Percentiles rank a stretch among this genome's conserved stretches.
phyloP scores from a whole-genome alignment of 768 basidiomycete genomes.

The Cyclocybe aegerita region DNA sequence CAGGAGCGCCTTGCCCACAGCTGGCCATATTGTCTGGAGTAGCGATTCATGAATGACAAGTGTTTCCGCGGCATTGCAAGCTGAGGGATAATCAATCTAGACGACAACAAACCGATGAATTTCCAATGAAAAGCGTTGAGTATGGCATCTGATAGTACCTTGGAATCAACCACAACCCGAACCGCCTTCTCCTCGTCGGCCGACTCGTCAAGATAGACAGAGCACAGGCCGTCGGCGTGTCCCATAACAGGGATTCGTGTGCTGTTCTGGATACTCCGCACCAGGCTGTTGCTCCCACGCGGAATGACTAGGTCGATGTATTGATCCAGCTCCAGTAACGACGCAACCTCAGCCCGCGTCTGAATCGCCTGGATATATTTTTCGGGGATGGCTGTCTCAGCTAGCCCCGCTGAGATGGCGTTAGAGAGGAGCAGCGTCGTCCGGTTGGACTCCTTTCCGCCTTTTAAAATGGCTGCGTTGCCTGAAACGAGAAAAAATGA shows the following conservation, averaged over 20 bases:
- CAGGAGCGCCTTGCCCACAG: constrained; percentile 73
- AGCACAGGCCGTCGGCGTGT: constrained; percentile 95
- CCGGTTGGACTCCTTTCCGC: constrained; percentile 90
- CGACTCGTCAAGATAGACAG: constrained; percentile 82
- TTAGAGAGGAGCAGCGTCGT: constrained; percentile 77
- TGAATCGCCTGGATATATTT: constrained; percentile 92
- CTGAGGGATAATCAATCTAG: constrained; percentile 92
- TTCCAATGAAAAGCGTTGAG: background rate
- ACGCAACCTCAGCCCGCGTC: constrained; percentile 87
- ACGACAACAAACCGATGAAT: background rate
- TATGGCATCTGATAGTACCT: constrained; percentile 50
- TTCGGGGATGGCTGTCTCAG: constrained; percentile 67
- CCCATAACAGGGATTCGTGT: constrained; percentile 98
- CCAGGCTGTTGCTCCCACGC: constrained; percentile 89
- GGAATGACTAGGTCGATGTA: constrained; percentile 98
- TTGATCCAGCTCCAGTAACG: constrained; percentile 79
- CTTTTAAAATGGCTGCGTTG: constrained; percentile 96
- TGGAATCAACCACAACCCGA: constrained; percentile 84
- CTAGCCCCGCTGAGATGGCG: constrained; percentile 77
- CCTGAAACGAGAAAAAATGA: constrained; percentile 44
- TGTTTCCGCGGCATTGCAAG: constrained; percentile 92
- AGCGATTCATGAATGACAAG: constrained; percentile 80
- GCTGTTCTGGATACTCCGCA: constrained; percentile 82
- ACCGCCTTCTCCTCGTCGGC: constrained; percentile 80
- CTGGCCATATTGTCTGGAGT: constrained; percentile 75